Conservation (phyloP, 2,329 filamentous ascomycete species). For the Neospermospora avenae region DNA sequence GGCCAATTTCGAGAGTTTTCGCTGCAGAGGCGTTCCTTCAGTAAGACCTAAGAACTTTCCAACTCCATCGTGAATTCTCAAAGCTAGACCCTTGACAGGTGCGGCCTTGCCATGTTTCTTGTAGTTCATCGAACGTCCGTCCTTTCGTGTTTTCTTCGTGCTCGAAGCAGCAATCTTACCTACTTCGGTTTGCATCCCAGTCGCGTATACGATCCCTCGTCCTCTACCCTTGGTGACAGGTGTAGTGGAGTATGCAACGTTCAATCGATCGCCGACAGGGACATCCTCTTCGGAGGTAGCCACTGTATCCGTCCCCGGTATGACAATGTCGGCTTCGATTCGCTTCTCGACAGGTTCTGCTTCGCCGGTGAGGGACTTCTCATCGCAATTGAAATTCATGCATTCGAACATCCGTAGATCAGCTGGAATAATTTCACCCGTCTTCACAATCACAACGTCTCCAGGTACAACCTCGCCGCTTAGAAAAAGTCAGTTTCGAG, state of each 20-base stretch:
- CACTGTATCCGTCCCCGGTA: conserved; percentile 25
- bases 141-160: conserved; percentile 50
- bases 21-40: conserved; percentile 62
- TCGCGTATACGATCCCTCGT: conserved; percentile 51
- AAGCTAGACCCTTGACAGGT: conserved; percentile 47
- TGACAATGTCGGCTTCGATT: conserved; percentile 44
- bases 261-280: conserved; percentile 51
- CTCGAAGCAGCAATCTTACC: conserved; percentile 51
- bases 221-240: conserved; percentile 53
- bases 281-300: conserved; percentile 42
- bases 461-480: conserved; percentile 59
- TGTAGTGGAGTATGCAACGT: conserved; percentile 54
- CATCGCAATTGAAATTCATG: conserved; percentile 67
- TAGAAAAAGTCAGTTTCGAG: neutral
- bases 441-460: conserved; percentile 86
- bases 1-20: conserved; percentile 62
- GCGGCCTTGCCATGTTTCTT: conserved; percentile 44
- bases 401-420: conserved; percentile 62
- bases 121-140: conserved; percentile 44
- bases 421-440: conserved; percentile 93
- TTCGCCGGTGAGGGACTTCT: conserved; percentile 98
- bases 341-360: conserved; percentile 90
- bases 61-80: conserved; percentile 46
- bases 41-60: conserved; percentile 56
- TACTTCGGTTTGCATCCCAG: conserved; percentile 56